These are phyloP conservation scores for Ploettnerulaceae sp. DNA, from an alignment of 2,329 filamentous ascomycete genomes.

Conservation along the genomic window DNA sequence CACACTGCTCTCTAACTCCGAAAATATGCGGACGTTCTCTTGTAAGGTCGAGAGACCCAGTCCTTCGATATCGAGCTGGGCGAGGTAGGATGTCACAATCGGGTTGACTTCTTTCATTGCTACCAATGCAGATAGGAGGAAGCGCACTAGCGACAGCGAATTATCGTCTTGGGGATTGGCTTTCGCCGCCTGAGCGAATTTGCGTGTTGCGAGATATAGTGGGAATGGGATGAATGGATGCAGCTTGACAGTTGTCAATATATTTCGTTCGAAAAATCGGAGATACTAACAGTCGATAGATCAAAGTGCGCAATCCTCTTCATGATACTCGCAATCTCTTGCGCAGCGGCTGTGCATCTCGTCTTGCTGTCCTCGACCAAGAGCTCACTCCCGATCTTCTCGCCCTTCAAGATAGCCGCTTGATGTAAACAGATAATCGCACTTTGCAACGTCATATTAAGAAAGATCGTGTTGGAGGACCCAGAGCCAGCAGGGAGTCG, in stretches of 20 bases:
- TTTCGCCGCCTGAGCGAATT: conserved; percentile 7
- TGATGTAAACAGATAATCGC: conserved; percentile 95
- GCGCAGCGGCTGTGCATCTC: conserved; percentile 79
- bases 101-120: conserved; percentile 9
- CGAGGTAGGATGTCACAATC: conserved; percentile 5
- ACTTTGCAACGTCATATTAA: conserved; percentile 92
- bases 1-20: not conserved
- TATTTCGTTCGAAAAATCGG: not conserved
- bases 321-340: conserved; percentile 8
- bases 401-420: conserved; percentile 82
- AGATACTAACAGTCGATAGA: conserved; percentile 6
- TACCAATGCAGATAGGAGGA: conserved; percentile 6
- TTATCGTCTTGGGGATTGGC: conserved; percentile 1
- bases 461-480: conserved; percentile 68
- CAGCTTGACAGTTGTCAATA: not conserved
- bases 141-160: not conserved
- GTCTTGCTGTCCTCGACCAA: conserved; percentile 84
- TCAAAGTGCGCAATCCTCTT: conserved; percentile 11
- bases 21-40: conserved; percentile 1
- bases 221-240: conserved; percentile 11
- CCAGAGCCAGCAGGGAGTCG: conserved; percentile 52
- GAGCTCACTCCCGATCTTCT: conserved; percentile 70
- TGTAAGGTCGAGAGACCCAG: conserved; percentile 1
- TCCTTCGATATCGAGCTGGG: conserved; percentile 8
- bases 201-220: conserved; percentile 5